A percentile compares a stretch with the other conserved stretches of the same genome.
Conservation (phyloP, 768 basidiomycete genomes). For the Boletus rubroflammeus region DNA sequence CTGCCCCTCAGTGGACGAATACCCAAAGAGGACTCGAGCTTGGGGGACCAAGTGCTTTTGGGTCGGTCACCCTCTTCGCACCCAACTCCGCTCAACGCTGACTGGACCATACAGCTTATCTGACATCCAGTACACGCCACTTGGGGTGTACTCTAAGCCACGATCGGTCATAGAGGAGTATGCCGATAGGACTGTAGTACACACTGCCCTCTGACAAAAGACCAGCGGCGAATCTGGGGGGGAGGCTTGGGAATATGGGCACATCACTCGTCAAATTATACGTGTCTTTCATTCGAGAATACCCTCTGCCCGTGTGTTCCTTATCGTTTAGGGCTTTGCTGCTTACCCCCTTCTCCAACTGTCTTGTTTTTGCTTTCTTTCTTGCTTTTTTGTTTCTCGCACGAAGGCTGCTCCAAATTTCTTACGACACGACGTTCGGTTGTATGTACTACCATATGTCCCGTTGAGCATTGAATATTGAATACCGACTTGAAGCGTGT, state of each 20-base stretch:
- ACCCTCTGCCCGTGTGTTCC: conserved; percentile 6
- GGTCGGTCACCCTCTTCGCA: conserved; percentile 30
- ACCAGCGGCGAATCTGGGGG: conserved; percentile 5
- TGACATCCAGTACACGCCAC: conserved; percentile 34
- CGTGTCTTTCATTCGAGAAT: neutral
- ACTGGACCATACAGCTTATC: conserved; percentile 21
- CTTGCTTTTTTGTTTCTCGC: neutral
- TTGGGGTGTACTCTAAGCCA: conserved; percentile 42
- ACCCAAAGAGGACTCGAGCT: conserved; percentile 46
- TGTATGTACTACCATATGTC: neutral
- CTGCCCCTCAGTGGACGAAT: conserved; percentile 53
- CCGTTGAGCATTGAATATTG: too few species aligned
- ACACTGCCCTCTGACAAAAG: neutral
- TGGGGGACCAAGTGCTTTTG: conserved; percentile 54
- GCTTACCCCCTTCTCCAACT: neutral
- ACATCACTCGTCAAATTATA: neutral
- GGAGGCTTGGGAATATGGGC: neutral
- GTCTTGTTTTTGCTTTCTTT: neutral
- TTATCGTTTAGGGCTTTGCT: neutral
- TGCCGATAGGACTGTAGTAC: conserved; percentile 5
- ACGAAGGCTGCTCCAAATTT: neutral
- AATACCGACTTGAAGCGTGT: neutral
- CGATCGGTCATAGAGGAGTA: conserved; percentile 47
- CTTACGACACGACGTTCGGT: neutral
- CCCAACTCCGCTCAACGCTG: neutral